Percentiles rank a stretch among this genome's conserved stretches.
phyloP scores from a whole-genome alignment of 2,329 filamentous ascomycete species.

The Coleophoma crateriformis region DNA sequence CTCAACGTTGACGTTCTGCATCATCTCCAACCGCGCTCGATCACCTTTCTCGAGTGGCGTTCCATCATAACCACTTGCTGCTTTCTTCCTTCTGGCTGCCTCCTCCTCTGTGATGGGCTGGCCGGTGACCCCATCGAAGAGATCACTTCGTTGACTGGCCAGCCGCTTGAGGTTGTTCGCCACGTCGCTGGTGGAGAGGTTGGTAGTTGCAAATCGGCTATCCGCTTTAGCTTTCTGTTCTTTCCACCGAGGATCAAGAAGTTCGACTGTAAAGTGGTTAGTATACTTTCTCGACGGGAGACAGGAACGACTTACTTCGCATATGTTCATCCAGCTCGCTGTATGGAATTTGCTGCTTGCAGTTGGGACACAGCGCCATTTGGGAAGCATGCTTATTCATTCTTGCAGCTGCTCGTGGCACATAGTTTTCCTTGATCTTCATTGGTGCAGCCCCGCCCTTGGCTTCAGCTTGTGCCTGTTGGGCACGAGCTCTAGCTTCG shows the following conservation, averaged over 20 bases:
- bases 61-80: conserved; percentile 64
- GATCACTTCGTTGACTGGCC: conserved; percentile 79
- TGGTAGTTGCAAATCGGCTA: conserved; percentile 77
- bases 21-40: conserved; percentile 43
- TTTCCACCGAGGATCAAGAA: conserved; percentile 91
- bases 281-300: conserved; percentile 5
- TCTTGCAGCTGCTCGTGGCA: conserved; percentile 74
- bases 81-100: conserved; percentile 67
- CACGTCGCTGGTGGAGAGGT: conserved; percentile 79
- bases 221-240: conserved; percentile 90
- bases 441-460: conserved; percentile 64
- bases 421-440: conserved; percentile 91
- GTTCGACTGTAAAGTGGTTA: conserved; percentile 53
- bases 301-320: conserved; percentile 53
- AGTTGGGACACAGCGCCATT: conserved; percentile 82
- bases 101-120: conserved; percentile 66
- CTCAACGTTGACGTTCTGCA: conserved; percentile 71
- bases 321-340: conserved; percentile 89
- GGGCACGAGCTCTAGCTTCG: conserved; percentile 56
- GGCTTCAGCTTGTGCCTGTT: conserved; percentile 74
- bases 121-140: conserved; percentile 73
- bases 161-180: conserved; percentile 94
- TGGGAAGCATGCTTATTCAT: conserved; percentile 52
- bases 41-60: conserved; percentile 53
- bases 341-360: conserved; percentile 81